These are phyloP conservation scores for Pseudoturritis turrita DNA, from an alignment of 345 rosid genomes.

Conservation along the genomic window DNA sequence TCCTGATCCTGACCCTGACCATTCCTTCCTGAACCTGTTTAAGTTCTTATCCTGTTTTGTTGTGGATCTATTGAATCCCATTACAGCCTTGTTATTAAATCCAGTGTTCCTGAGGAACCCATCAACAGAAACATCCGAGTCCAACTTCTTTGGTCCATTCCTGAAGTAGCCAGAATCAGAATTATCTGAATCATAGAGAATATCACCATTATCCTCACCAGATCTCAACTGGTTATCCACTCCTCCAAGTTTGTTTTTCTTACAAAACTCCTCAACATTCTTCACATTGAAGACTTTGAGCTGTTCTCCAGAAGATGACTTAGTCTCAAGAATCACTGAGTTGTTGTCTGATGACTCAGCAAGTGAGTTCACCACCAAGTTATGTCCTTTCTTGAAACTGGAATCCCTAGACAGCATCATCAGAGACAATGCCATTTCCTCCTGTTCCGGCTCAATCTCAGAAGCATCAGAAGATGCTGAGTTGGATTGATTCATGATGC, in stretches of 20 bases:
- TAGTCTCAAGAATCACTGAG: slow-evolving; percentile 61
- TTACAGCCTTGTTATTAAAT: slow-evolving; percentile 27
- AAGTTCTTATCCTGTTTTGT: slow-evolving; percentile 36
- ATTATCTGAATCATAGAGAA: slow-evolving; percentile 39
- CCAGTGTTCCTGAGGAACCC: slow-evolving; percentile 35
- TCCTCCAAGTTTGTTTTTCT: slow-evolving; percentile 29
- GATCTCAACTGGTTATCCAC: slow-evolving; percentile 30
- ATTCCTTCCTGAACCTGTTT: slow-evolving; percentile 34
- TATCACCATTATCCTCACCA: slow-evolving; percentile 21
- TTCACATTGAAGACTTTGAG: slow-evolving; percentile 34
- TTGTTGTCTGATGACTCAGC: slow-evolving; percentile 70
- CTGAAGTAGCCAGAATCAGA: slow-evolving; percentile 71
- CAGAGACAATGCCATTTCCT: slow-evolving; percentile 71
- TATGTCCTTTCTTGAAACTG: slow-evolving; percentile 43
- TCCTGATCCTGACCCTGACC: slow-evolving; percentile 6
- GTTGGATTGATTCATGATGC: slow-evolving; percentile 19
- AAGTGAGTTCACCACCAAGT: slow-evolving; percentile 33
- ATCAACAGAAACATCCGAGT: slow-evolving; percentile 53
- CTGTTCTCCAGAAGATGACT: slow-evolving; percentile 52
- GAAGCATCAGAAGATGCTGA: slow-evolving; percentile 45
- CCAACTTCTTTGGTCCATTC: slow-evolving; percentile 58
- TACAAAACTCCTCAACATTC: slow-evolving; percentile 29
- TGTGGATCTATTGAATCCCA: slow-evolving; percentile 35
- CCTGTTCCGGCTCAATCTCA: slow-evolving; percentile 70
- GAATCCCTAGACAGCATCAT: slow-evolving; percentile 87